These are phyloP conservation scores for Beauveria australis DNA, from an alignment of 2,329 filamentous ascomycete species.

Conservation along the genomic window DNA sequence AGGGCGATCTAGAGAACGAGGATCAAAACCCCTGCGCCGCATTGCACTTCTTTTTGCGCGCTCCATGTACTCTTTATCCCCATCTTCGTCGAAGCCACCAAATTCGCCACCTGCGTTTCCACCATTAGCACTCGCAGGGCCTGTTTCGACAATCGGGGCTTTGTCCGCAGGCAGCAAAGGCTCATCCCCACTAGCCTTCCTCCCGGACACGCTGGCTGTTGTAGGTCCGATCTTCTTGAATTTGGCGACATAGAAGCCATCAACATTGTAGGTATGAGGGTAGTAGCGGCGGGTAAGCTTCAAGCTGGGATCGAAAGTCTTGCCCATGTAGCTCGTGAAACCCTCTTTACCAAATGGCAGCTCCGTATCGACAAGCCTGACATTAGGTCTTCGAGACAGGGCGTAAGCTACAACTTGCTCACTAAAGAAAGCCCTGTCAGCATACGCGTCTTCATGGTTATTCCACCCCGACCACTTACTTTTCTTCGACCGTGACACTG, in stretches of 20 bases:
- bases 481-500: conserved; percentile 86
- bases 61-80: conserved; percentile 63
- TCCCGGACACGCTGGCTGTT: conserved; percentile 40
- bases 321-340: conserved; percentile 84
- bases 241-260: conserved; percentile 97
- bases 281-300: conserved; percentile 80
- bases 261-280: conserved; percentile 87
- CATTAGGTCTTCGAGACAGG: conserved; percentile 82
- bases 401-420: conserved; percentile 93
- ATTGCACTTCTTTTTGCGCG: conserved; percentile 66
- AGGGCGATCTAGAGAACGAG: conserved; percentile 31
- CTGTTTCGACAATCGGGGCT: conserved; percentile 49
- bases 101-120: conserved; percentile 35
- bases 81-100: conserved; percentile 66
- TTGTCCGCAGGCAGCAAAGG: conserved; percentile 53
- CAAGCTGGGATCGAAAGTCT: conserved; percentile 81
- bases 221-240: conserved; percentile 86
- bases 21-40: conserved; percentile 66
- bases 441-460: neutral
- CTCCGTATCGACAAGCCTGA: conserved; percentile 85
- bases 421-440: conserved; percentile 42
- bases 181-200: conserved; percentile 17
- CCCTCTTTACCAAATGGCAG: conserved; percentile 87
- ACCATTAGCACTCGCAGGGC: conserved; percentile 26
- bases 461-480: conserved; percentile 20